Base-by-base conservation (phyloP, 495 filamentous ascomycete genomes). In the Aspergillus affinis region DNA sequence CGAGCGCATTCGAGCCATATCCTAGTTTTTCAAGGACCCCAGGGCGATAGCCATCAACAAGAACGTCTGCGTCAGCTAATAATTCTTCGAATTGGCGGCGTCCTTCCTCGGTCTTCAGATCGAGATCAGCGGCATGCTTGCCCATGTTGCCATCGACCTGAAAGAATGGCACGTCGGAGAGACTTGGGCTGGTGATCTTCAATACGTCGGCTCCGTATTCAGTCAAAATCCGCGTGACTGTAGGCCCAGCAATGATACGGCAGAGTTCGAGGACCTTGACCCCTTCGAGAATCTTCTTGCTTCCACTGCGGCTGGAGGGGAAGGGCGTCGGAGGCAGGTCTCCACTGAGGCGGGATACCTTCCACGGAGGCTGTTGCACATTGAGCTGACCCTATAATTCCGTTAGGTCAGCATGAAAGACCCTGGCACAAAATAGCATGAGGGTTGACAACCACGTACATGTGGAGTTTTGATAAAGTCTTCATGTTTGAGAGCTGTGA, bases 101-200 rank as follows among this genome's bases (percentile, higher is more conserved):
- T 58, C 84, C 86, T 32, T 74, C 70, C 0, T 76, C 65, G 58
- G 67, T 75, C 58, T 84, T 84, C 20, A 91, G 77, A 60, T 91
- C 81, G 15, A 91, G 72, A 51, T 81, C 77, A 7, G 78, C 74
- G 19, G 80, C 74, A 51, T 78, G 78, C 68, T 91, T 91, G 58
- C 88, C 87, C 65, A 86, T 84, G 71, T 92, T 91, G 48, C 86
- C 86, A 62, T 91, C 88, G 10, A 92, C 86, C 69, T 90, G 88
- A 77, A 90, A 92, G 76, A 90, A 90, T 0, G 89, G 88, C 10
- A 92, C 88, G 58, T 92, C 89, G 15, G 84, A 84, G 23, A 90
- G 77, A 36, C 79, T 75, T 0, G 86, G 83, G 26, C 84, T 87
- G 17, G 88, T 90, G 61, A 92, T 80, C 67, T 90, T 90, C 61